These are phyloP conservation scores for Letharia columbiana DNA, from an alignment of 495 filamentous ascomycete species.

Conservation along the genomic window DNA sequence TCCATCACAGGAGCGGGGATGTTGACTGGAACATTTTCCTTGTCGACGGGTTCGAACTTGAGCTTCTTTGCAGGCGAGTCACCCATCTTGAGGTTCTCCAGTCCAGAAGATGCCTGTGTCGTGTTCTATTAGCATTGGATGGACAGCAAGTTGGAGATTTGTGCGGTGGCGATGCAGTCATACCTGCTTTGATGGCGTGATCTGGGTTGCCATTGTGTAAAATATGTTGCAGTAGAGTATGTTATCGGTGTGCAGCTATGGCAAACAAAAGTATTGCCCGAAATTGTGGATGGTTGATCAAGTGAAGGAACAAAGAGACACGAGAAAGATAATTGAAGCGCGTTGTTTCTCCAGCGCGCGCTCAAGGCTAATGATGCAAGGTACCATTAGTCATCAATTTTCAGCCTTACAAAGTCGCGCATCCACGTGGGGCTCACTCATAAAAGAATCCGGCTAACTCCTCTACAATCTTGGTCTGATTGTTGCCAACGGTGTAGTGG, in stretches of 20 bases:
- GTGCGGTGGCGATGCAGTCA: conserved; percentile 36
- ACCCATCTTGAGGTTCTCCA: conserved; percentile 81
- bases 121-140: conserved; percentile 31
- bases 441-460: no score
- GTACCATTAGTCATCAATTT: conserved; percentile 7
- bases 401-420: background rate
- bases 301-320: background rate
- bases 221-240: background rate
- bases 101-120: conserved; percentile 67
- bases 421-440: no score
- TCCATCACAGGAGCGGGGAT: conserved; percentile 47
- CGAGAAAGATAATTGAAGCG: conserved; percentile 10
- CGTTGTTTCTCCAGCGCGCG: conserved; percentile 19
- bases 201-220: conserved; percentile 47
- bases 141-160: conserved; percentile 10
- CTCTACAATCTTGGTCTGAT: no score
- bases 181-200: conserved; percentile 88
- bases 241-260: background rate
- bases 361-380: conserved; percentile 18
- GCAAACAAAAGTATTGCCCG: background rate
- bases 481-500: no score
- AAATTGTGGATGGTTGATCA: background rate
- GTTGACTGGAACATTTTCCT: conserved; percentile 71
- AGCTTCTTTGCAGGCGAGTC: conserved; percentile 89
- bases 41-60: conserved; percentile 59